Percentiles rank a stretch among this genome's conserved stretches.
phyloP scores from a whole-genome alignment of 441 rosid species.

The Adansonia gregorii region DNA sequence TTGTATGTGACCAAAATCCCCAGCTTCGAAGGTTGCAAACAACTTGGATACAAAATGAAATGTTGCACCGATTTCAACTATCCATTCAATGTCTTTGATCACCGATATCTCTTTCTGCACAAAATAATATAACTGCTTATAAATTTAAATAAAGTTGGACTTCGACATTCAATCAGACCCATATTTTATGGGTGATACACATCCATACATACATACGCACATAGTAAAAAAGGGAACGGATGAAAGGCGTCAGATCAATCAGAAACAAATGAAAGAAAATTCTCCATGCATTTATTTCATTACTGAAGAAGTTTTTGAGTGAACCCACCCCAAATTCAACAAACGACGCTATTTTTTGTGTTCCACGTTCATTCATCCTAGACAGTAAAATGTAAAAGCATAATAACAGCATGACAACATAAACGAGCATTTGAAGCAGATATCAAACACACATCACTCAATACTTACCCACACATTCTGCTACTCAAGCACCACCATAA shows the following conservation, averaged over 20 bases:
- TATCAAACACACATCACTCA: constrained; percentile 21
- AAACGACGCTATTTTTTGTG: not conserved
- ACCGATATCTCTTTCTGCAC: too few species aligned
- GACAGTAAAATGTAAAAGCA: not conserved
- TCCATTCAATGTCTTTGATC: too few species aligned
- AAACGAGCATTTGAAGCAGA: constrained; percentile 12
- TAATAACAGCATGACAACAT: not conserved
- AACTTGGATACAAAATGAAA: too few species aligned
- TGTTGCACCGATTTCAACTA: too few species aligned
- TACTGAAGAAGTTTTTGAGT: not conserved
- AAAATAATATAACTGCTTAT: too few species aligned
- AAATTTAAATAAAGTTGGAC: too few species aligned
- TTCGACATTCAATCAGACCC: too few species aligned
- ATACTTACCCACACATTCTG: constrained; percentile 11
- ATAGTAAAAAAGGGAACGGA: too few species aligned
- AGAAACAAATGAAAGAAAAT: not conserved
- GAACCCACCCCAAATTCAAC: constrained; percentile 1
- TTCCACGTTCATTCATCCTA: constrained; percentile 7
- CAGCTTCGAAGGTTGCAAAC: too few species aligned
- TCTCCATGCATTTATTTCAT: constrained; percentile 12
- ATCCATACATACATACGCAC: too few species aligned
- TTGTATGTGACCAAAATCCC: not conserved
- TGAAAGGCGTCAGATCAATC: too few species aligned
- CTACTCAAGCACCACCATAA: constrained; percentile 3
- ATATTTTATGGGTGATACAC: too few species aligned